Conservation (phyloP, 2,329 filamentous ascomycete species). For the Dactylellina drechsleri region DNA sequence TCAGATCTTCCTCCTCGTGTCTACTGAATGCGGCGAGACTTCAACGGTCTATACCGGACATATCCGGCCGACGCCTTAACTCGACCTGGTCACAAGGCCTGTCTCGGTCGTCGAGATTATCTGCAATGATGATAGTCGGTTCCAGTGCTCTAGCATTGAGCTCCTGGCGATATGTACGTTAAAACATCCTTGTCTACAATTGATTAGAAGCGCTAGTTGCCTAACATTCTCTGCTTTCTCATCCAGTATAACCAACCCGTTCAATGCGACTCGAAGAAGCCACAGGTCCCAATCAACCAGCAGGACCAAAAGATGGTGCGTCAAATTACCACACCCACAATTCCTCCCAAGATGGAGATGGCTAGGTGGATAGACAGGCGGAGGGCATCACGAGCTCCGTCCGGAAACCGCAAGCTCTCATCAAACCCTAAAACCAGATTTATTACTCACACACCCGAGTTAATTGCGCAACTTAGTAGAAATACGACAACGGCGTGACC, state of each 20-base stretch:
- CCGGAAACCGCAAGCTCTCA: too few relatives aligned
- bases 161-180: conserved; percentile 44
- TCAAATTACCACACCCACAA: conserved; percentile 63
- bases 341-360: too few relatives aligned
- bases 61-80: conserved; percentile 41
- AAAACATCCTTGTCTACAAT: not conserved
- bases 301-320: conserved; percentile 52
- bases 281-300: conserved; percentile 37
- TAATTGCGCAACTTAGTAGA: conserved; percentile 63
- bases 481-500: conserved; percentile 79
- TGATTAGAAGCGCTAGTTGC: conserved; percentile 3
- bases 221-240: not conserved
- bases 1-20: conserved; percentile 32
- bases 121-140: conserved; percentile 29
- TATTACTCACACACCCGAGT: conserved; percentile 13
- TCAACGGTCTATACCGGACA: conserved; percentile 22
- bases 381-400: too few relatives aligned
- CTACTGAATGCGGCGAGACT: conserved; percentile 31
- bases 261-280: conserved; percentile 53
- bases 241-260: conserved; percentile 32
- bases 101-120: conserved; percentile 21
- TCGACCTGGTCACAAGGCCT: conserved; percentile 37
- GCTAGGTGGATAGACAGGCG: too few relatives aligned
- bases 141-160: conserved; percentile 39
- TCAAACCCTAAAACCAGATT: too few relatives aligned